Base-by-base conservation (phyloP, 257 asterid genomes). In the Solanum paucissectum region DNA sequence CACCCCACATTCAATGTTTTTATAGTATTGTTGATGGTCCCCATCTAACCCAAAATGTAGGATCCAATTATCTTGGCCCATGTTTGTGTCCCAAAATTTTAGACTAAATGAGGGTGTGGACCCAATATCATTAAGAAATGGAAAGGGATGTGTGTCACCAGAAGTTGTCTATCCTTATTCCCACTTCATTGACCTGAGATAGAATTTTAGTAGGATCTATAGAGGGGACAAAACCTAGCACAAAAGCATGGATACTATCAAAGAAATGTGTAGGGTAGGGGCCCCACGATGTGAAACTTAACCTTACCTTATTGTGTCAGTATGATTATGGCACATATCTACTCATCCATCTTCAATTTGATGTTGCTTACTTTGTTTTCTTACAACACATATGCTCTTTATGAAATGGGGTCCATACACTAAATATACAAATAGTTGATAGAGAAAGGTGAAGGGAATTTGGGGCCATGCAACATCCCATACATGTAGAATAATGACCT, bases 241-340 rank as follows among this genome's bases (percentile, higher is more conserved):
- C 76, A 84, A 83, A 83, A 66, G 55, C 23, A 34, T 62, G 87
- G 58, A 84, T 84, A 37, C 76, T 7, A 62, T 84, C 76, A 83
- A 83, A 46, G 71, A 83, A 83, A 33, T 83, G n/a, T 36, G 44
- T n/a, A 23, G 23, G 71, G 87, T 14, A 49, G 76, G n/a, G 62
- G n/a, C 23, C 76, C 87, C 87, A 60, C 23, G 58, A 60, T 84
- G 87, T 84, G 87, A 84, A 84, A 60, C 58, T 66, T 84, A 60
- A 38, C 87, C 36, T 36, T 60, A 60, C 76, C 60, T 84, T 77
- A 23, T 74, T 52, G 9, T 36, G 76, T 84, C 73, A 55, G 16
- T 34, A 33, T 83, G 75, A 38, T 84, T 49, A 34, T 36, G 36
- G 74, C 73, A 7, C 36, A 23, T 60, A 36, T 60, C 46, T 36